phyloP scores from a whole-genome alignment of 31 red algal species.

The Bonnemaisonia californica region DNA sequence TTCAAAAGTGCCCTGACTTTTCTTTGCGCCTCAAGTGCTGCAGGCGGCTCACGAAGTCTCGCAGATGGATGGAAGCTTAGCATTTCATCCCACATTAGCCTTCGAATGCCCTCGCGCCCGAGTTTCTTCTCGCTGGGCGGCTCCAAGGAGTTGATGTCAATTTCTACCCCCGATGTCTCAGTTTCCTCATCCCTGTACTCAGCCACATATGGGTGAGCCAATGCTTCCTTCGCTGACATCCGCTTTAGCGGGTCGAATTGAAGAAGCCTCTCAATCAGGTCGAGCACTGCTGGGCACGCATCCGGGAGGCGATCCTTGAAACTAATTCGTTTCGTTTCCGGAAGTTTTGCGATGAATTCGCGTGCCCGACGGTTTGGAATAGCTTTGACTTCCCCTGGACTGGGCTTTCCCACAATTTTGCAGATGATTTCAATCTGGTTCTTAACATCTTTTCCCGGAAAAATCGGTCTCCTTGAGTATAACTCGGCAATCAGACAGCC shows the following conservation, averaged over 20 bases:
- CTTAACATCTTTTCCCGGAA: constrained; percentile 78
- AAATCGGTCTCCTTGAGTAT: constrained; percentile 68
- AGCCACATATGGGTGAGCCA: constrained; percentile 83
- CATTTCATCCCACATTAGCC: constrained; percentile 82
- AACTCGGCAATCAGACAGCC: constrained; percentile 95
- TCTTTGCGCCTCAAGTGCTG: constrained; percentile 36
- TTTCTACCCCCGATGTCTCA: constrained; percentile 36
- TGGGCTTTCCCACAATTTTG: constrained; percentile 71
- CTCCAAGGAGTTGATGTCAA: constrained; percentile 38
- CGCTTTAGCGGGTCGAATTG: constrained; percentile 82
- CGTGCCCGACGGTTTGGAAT: constrained; percentile 48
- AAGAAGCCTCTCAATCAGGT: constrained; percentile 72
- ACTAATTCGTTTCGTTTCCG: background rate
- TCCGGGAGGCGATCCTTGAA: constrained; percentile 40
- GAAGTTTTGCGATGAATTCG: constrained; percentile 37
- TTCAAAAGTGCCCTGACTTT: constrained; percentile 3
- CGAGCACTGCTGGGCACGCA: constrained; percentile 37
- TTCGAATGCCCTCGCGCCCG: constrained; percentile 55
- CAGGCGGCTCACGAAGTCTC: constrained; percentile 44
- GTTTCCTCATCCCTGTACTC: constrained; percentile 49
- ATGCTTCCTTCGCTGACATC: constrained; percentile 69
- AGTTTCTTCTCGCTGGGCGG: constrained; percentile 68
- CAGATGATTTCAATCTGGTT: constrained; percentile 83
- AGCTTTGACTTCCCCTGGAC: constrained; percentile 37
- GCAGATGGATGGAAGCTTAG: constrained; percentile 56